Conservation (phyloP, 805 yeast species). For the Dipodascopsis uninucleata region DNA sequence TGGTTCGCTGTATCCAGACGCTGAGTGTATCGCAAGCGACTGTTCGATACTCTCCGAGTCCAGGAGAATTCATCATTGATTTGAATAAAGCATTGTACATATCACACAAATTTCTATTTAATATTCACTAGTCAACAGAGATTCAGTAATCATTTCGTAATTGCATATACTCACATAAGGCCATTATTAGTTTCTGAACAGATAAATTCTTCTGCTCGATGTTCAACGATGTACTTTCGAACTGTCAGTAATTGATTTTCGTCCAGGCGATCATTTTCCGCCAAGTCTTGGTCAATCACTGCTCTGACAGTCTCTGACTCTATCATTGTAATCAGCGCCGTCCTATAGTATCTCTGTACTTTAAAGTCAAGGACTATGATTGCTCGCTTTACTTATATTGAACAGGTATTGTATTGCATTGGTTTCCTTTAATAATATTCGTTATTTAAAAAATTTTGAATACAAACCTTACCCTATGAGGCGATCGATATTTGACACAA, state of each 20-base stretch:
- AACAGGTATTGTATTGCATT: no score
- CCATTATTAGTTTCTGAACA: not conserved
- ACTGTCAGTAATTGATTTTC: constrained; percentile 4
- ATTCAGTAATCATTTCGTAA: not conserved
- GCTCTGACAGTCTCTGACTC: no score
- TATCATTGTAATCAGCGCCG: no score
- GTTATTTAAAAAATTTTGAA: no score
- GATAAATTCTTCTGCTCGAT: constrained; percentile 4
- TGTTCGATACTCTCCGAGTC: constrained; percentile 41
- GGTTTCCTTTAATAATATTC: no score
- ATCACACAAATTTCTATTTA: constrained; percentile 4
- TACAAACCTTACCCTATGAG: no score
- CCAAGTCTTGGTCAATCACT: no score
- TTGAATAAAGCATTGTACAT: constrained; percentile 35
- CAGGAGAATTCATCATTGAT: constrained; percentile 37
- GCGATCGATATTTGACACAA: no score
- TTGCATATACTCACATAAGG: constrained; percentile 13
- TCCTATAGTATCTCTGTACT: no score
- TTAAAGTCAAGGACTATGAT: no score
- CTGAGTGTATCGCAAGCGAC: constrained; percentile 57
- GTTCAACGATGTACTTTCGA: constrained; percentile 10
- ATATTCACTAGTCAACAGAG: not conserved
- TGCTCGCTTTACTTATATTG: no score
- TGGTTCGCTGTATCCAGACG: constrained; percentile 59
- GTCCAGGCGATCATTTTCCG: not conserved